Base-by-base conservation (phyloP, 306 rosid species). In the Lathyrus tuberosus region DNA sequence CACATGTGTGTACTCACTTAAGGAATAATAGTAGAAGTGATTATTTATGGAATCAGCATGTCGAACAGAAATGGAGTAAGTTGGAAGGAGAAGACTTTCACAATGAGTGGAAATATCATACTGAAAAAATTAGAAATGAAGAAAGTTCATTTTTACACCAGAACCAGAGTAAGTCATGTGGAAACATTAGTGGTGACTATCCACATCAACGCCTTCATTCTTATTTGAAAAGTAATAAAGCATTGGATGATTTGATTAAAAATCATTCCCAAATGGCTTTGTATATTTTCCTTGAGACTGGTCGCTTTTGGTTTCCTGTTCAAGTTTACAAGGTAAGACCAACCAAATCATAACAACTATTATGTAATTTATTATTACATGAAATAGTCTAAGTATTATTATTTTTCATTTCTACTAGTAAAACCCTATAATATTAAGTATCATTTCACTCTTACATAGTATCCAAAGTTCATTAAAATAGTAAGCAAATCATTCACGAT, bases 301-400 rank as follows among this genome's bases (percentile, higher is more conserved):
- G 97, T 37, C 62, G 70, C 59, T 75, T 88, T 49, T 86, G 95
- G 92, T 91, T 91, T 70, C 95, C 89, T 28, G 87, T 84, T 61
- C 95, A 90, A 82, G 85, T 88, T 20, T 81, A 74, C 60, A 84
- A 87, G 93, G 89, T 74, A 62, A 52, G 52, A 46, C 6, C 15
- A 12, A 42, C 12, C 15, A 42, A 42, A 10, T 42, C 5, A 10
- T 42, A 12, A 11, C 12, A 1, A 0, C 43, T 40, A 40, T 40
- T 40, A 40, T 40, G 2, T 10, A 40, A 40, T 40, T 40, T 40
- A 12, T 4, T 40, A 12, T 40, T 40, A 9, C 3, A 9, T 40
- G 1, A 3, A 9, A 38, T 38, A 38, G 43, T 44, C 16, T 44
- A 14, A 44, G 6, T 44, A 44, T 40, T 9, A 5, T 14, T 44